Base-by-base conservation (phyloP, 257 asterid genomes). In the Forsythia suspensa region DNA sequence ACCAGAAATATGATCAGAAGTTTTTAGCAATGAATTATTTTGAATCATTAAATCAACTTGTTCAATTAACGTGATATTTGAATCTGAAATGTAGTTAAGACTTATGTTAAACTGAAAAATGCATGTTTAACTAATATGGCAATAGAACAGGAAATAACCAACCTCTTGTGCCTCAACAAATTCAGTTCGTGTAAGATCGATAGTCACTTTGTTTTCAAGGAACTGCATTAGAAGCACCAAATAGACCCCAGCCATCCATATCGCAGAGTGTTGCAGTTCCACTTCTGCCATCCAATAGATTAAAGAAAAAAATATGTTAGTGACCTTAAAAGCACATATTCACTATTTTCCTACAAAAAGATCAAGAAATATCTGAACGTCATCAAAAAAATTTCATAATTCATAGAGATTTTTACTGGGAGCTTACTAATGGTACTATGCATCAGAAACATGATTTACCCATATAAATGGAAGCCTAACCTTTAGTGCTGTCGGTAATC, bases 201-300 rank as follows among this genome's bases (percentile, higher is more conserved):
- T 77, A 61, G 92, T 92, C 76, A 95, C 93, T 92, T 95, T 95
- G 86, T 93, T 95, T 87, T 95, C 99, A 48, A 95, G 97, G 82
- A 95, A 92, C 84, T 92, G 97, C 98, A 95, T 93, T 44, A 89
- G 89, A 74, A 95, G 90, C 96, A 90, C 87, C 86, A 93, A 82
- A 82, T 91, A 93, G 76, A 93, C 93, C 81, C 98, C 94, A 69
- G 97, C 95, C 92, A 95, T 95, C 98, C 98, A 93, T 81, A 95
- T 95, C 79, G 98, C 94, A 67, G 98, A 91, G 83, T 91, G 98
- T 72, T 89, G 96, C 82, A 95, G 85, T 86, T 93, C 93, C 77
- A 85, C 99, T 86, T 95, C 99, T 94, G 97, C 74, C 68, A 77
- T 73, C 67, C 44, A 79, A 77, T 70, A 79, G 34, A 81, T 75